These are phyloP conservation scores for Nicotiana otophora DNA, from an alignment of 257 asterid species.

Conservation along the genomic window DNA sequence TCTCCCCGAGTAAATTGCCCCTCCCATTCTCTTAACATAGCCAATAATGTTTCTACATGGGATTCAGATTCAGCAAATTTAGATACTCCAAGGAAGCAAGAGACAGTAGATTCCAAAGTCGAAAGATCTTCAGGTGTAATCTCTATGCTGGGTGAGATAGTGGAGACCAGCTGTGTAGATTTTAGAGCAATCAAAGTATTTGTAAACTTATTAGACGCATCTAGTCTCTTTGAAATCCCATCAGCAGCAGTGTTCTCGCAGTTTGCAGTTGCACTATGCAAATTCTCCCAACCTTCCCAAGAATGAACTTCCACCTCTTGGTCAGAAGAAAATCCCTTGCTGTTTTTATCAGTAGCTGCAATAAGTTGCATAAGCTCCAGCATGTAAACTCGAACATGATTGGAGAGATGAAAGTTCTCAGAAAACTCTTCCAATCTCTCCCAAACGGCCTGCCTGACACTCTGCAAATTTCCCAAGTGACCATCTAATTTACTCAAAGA, in stretches of 20 bases:
- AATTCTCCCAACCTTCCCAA: conserved; percentile 88
- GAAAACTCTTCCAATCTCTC: conserved; percentile 61
- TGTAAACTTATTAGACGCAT: conserved; percentile 44
- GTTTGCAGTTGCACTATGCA: conserved; percentile 29
- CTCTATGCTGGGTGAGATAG: conserved; percentile 58
- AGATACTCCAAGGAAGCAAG: conserved; percentile 64
- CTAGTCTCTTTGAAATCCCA: conserved; percentile 24
- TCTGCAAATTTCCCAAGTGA: conserved; percentile 48
- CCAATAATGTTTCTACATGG: conserved; percentile 48
- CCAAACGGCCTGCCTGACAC: conserved; percentile 73
- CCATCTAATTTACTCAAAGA: conserved; percentile 83
- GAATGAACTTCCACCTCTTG: conserved; percentile 42
- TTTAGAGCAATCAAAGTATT: conserved; percentile 82
- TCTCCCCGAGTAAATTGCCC: conserved; percentile 43
- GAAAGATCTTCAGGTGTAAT: conserved; percentile 60
- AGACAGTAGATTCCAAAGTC: conserved; percentile 65
- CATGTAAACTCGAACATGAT: conserved; percentile 60
- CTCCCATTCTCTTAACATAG: conserved; percentile 81
- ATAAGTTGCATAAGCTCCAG: conserved; percentile 85
- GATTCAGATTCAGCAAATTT: conserved; percentile 44
- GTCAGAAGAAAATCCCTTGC: conserved; percentile 32
- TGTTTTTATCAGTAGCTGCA: conserved; percentile 47
- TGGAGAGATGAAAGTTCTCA: conserved; percentile 59
- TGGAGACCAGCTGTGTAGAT: conserved; percentile 66
- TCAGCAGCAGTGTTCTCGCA: conserved; percentile 28